phyloP scores from a whole-genome alignment of 768 basidiomycete genomes.

The Pisolithus microcarpus region DNA sequence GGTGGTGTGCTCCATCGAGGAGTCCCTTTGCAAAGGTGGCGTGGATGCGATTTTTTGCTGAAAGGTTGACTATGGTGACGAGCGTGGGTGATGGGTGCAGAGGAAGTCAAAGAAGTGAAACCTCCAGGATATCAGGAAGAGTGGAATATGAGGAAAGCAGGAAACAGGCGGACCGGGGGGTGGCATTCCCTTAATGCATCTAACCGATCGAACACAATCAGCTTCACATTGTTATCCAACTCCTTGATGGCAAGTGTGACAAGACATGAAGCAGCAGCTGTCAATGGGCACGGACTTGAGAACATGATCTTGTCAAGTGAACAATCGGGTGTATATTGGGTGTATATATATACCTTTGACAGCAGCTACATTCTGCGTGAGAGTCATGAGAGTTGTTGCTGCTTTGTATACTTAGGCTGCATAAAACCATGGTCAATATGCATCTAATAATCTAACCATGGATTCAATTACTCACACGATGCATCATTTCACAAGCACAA shows the following conservation, averaged over 20 bases:
- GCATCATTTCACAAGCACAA: slow-evolving; percentile 72
- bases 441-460: neutral
- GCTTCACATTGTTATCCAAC: slow-evolving; percentile 98
- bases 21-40: too few species aligned
- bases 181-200: too few species aligned
- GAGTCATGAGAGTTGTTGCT: slow-evolving; percentile 85
- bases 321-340: slow-evolving; percentile 1
- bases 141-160: too few species aligned
- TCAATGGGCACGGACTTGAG: neutral
- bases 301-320: neutral
- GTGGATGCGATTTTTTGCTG: too few species aligned
- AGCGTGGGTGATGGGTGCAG: too few species aligned
- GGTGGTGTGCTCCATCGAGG: too few species aligned
- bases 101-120: too few species aligned
- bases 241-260: slow-evolving; percentile 90
- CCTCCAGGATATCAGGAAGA: too few species aligned
- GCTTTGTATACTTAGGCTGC: slow-evolving; percentile 96
- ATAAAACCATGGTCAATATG: neutral
- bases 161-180: too few species aligned
- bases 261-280: slow-evolving; percentile 84
- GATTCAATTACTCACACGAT: slow-evolving; percentile 51
- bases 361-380: slow-evolving; percentile 93
- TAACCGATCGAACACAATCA: slow-evolving; percentile 88
- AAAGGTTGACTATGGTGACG: too few species aligned
- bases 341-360: slow-evolving; percentile 70